Evolutionary conservation across 371 early-diverging fungal species (phyloP), one percentile per base, ranked within the genome.

Genomic region (Zychaea mexicana): DNA sequence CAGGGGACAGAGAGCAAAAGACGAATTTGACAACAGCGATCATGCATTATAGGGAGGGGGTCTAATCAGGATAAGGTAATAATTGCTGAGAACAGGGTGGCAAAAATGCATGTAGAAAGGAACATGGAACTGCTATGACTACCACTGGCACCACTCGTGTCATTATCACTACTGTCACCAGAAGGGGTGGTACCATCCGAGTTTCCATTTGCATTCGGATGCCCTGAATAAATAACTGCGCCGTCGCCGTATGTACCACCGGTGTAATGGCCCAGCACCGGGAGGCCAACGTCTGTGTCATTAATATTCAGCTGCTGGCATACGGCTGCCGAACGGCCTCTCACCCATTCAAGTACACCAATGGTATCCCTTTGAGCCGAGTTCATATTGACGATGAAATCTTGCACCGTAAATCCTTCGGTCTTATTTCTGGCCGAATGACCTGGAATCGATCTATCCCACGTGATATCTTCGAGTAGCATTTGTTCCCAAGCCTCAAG

Each of bases 381-480:
- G 56, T 69, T 62, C 58, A 86, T 42, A 67, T 82, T 81, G 62
- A 62, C 65, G 49, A 76, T 55, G 57, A 84, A 83, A 52, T 83
- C 76, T 3, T 71, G 62, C 3, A 76, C 61, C 3, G 83, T 83
- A 46, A 64, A 83, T 19, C 61, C 63, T 39, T 57, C 62, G 22
- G 71, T 57, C 24, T 66, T 71, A 36, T 85, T 85, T 13, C 79
- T 74, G 17, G 83, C 82, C 38, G 82, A 80, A 47, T 65, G 58
- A 39, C 74, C 73, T 22, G 71, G 64, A 17, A 72, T 66, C 15
- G 63, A 28, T 31, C 78, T 73, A 56, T 82, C 79, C 86, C 84
- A 84, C 22, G 71, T 72, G 54, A 86, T 73, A 55, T 86, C 86
- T 60, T 84, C 81, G 19, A 64, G 38, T 52, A 86, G 71, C 84